A percentile compares a stretch with the other conserved stretches of the same genome.
Conservation (phyloP, 768 basidiomycete species). For the Ramaria sp. region DNA sequence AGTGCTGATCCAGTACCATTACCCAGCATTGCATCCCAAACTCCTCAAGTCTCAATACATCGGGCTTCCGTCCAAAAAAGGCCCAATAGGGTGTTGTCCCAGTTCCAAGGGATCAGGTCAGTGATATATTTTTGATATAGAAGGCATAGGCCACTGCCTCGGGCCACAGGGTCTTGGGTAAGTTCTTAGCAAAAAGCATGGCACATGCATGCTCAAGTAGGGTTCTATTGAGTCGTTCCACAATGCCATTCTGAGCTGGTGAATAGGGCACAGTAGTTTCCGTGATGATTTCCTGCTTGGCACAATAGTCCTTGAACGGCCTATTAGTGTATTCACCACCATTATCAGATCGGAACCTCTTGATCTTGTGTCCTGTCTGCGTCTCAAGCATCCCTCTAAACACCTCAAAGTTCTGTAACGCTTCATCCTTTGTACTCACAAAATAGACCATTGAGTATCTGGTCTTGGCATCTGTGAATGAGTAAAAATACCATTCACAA, state of each 20-base stretch:
- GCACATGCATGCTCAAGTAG: constrained; percentile 17
- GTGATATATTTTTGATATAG: too few relatives aligned
- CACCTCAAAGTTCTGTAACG: neutral
- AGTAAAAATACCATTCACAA: neutral
- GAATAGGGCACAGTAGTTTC: constrained; percentile 19
- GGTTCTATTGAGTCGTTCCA: constrained; percentile 19
- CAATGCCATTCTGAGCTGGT: constrained; percentile 22
- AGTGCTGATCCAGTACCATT: too few relatives aligned
- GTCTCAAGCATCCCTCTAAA: constrained; percentile 11
- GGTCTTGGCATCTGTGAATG: neutral
- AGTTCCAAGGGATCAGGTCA: too few relatives aligned
- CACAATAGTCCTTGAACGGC: constrained; percentile 12
- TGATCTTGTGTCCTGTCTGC: constrained; percentile 11
- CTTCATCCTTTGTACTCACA: neutral
- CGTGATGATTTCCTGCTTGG: constrained; percentile 14
- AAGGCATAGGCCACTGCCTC: neutral
- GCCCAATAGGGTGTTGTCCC: too few relatives aligned
- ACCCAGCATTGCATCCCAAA: too few relatives aligned
- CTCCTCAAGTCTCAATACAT: too few relatives aligned
- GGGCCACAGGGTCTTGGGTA: constrained; percentile 15
- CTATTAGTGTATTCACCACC: constrained; percentile 16
- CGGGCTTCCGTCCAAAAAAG: too few relatives aligned
- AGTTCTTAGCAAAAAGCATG: constrained; percentile 15
- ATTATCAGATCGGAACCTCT: constrained; percentile 15
- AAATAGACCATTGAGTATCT: neutral